These are phyloP conservation scores for Bonnemaisonia californica DNA, from an alignment of 31 red algal species.

Conservation along the genomic window DNA sequence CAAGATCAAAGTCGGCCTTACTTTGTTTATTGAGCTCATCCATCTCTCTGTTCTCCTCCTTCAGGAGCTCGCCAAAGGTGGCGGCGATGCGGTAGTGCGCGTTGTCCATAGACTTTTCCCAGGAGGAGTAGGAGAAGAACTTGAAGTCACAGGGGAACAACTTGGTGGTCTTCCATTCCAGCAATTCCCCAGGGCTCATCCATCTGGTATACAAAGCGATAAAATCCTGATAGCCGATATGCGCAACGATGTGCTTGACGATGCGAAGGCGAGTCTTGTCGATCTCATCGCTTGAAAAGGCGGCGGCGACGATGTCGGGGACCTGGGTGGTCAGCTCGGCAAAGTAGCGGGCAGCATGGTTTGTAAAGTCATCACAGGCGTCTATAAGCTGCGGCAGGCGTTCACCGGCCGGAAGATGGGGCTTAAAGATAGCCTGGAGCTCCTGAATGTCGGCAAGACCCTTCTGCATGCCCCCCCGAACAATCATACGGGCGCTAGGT, in stretches of 20 bases:
- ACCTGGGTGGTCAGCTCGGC: conserved; percentile 36
- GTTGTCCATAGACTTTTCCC: conserved; percentile 70
- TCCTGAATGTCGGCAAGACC: conserved; percentile 24
- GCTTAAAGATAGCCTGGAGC: conserved; percentile 43
- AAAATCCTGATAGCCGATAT: conserved; percentile 64
- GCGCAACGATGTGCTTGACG: conserved; percentile 52
- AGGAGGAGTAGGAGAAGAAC: conserved; percentile 58
- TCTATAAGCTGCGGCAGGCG: conserved; percentile 30
- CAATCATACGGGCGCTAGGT: conserved; percentile 45
- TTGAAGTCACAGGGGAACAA: conserved; percentile 70
- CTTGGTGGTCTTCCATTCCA: conserved; percentile 70
- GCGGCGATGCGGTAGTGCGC: conserved; percentile 69
- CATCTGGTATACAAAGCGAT: conserved; percentile 67
- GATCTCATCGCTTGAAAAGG: conserved; percentile 29
- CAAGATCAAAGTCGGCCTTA: conserved; percentile 61
- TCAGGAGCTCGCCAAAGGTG: conserved; percentile 45
- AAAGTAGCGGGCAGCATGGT: conserved; percentile 27
- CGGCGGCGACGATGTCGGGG: conserved; percentile 6
- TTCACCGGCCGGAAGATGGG: conserved; percentile 63
- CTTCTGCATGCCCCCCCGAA: conserved; percentile 49
- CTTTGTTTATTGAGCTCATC: conserved; percentile 47
- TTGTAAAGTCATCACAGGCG: conserved; percentile 41
- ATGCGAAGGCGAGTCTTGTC: conserved; percentile 42
- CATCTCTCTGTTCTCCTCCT: conserved; percentile 43
- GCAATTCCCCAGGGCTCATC: conserved; percentile 52